Evolutionary conservation across 495 filamentous ascomycete genomes (phyloP).

Genomic region (Neurospora discreta): DNA sequence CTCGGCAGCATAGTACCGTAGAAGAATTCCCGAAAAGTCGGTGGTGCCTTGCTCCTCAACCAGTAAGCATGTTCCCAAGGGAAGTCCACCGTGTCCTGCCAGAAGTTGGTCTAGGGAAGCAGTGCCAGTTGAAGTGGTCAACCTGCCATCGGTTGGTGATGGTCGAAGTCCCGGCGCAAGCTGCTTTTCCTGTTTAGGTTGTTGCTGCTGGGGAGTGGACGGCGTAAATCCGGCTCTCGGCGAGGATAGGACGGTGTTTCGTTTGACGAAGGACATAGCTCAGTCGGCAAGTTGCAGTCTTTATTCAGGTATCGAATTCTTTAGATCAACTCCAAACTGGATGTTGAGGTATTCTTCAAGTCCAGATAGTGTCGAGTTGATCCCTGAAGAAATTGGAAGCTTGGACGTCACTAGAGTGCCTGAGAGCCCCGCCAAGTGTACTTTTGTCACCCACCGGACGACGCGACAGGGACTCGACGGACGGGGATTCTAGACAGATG

Average conservation of each 20-base stretch:
- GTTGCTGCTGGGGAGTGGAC: not conserved
- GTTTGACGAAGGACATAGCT: slow-evolving; percentile 81
- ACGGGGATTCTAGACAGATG: too few relatives aligned
- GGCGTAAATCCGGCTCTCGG: slow-evolving; percentile 14
- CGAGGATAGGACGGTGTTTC: slow-evolving; percentile 58
- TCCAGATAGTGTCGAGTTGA: not conserved
- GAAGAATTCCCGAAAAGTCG: slow-evolving; percentile 75
- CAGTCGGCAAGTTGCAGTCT: not conserved
- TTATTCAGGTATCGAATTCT: not conserved
- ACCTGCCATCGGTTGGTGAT: slow-evolving; percentile 78
- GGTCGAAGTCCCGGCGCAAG: slow-evolving; percentile 63
- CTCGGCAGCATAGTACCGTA: slow-evolving; percentile 87
- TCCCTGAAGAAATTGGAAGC: not conserved
- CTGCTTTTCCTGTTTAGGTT: slow-evolving; percentile 15
- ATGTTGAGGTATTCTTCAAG: not conserved
- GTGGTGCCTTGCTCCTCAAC: slow-evolving; percentile 92
- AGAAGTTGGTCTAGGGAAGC: slow-evolving; percentile 74
- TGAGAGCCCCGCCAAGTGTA: not conserved
- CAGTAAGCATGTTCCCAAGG: slow-evolving; percentile 68
- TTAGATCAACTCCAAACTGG: not conserved
- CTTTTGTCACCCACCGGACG: not conserved
- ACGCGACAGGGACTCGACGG: not conserved
- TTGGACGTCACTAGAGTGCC: not conserved
- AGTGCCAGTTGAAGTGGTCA: slow-evolving; percentile 84
- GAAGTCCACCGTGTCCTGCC: slow-evolving; percentile 79